phyloP scores from a whole-genome alignment of 2,329 filamentous ascomycete genomes.

The Ophiostoma fasciatum region DNA sequence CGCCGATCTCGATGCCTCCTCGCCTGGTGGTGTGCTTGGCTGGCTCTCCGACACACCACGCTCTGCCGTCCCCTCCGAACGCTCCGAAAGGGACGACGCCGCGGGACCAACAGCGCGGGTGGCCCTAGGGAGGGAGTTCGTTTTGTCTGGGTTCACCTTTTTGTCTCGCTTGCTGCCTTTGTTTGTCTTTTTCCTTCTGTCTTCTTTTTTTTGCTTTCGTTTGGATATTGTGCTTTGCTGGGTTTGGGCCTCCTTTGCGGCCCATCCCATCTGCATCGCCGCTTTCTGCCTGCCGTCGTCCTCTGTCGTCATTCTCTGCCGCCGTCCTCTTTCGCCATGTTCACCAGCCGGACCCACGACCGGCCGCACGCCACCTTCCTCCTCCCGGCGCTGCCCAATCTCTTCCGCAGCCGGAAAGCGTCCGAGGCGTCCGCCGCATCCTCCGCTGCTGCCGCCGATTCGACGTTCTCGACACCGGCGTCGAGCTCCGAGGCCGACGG shows the following conservation, averaged over 20 bases:
- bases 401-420: slow-evolving; percentile 9
- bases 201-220: neutral
- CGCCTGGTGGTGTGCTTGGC: too few species aligned
- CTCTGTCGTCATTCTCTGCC: too few species aligned
- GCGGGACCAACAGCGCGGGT: too few species aligned
- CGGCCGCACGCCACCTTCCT: slow-evolving; percentile 15
- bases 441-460: neutral
- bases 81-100: too few species aligned
- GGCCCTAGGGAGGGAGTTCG: too few species aligned
- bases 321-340: neutral
- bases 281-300: neutral
- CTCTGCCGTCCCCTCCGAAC: too few species aligned
- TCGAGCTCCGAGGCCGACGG: too few species aligned
- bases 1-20: too few species aligned
- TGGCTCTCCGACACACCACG: too few species aligned
- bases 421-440: neutral
- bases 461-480: neutral
- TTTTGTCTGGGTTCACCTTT: too few species aligned
- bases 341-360: neutral
- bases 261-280: neutral
- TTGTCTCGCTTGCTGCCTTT: too few species aligned
- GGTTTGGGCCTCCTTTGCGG: neutral
- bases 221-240: neutral
- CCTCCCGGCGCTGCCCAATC: slow-evolving; percentile 14
- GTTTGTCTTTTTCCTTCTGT: neutral